Evolutionary conservation across 495 filamentous ascomycete species (phyloP), one percentile per base, ranked within the genome.

Genomic region (Penicillium argentinense): DNA sequence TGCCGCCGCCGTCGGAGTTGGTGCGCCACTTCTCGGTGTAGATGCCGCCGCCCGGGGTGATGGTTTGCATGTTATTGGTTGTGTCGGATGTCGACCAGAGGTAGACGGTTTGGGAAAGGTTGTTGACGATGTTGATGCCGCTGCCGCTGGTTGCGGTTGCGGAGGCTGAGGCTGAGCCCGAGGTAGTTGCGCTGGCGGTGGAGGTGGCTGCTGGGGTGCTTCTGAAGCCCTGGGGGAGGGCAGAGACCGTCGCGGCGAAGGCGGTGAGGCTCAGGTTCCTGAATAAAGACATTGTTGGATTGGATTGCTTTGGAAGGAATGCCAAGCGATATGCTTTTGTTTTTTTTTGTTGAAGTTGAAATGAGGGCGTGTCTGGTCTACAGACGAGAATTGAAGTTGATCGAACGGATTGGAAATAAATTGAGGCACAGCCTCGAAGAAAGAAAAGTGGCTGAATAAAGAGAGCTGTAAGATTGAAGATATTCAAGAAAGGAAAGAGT

Each of bases 91-190:
- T 63, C 14, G 65, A 62, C 68, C 66, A 70, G 5, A 66, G 45
- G 54, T 71, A 66, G 53, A 73, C 37, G 39, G 56, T 54, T 9
- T 49, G n/a, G 34, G 51, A 22, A 14, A 68, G 51, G 50, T 71
- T 68, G 66, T 71, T 73, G 43, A 63, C 45, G 50, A 71, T 63
- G 22, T 55, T 47, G 46, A 71, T 54, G 26, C 62, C 53, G 37
- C 46, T 49, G 33, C 57, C 51, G 34, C 38, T 42, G 42, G 43
- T 49, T 29, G 38, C 25, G 13, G 54, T 14, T 42, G 45, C 24
- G 41, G 38, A 41, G 26, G 48, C 40, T 18, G 28, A 25, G 9
- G 40, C 25, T 28, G 48, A 26, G 45, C 36, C 47, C 32, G 46
- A 33, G 49, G 18, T 37, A 32, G 53, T 33, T 40, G 34, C 32